Evolutionary conservation across 192 early-diverging fungal species (phyloP).

Genomic region (Gaertneriomyces semiglobifer): DNA sequence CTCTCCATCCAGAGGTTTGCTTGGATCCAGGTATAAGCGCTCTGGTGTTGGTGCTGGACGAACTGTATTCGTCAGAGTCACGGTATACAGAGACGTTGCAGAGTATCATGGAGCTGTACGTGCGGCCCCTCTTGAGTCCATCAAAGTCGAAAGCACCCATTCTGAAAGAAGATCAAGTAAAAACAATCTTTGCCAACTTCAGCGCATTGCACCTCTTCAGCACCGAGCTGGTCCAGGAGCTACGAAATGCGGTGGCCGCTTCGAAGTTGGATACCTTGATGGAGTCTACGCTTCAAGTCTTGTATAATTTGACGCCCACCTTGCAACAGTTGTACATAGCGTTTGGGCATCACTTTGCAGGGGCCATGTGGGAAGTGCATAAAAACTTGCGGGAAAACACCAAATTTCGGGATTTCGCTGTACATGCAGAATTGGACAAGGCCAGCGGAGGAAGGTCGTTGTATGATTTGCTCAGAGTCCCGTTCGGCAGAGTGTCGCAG

Average conservation of each 20-base stretch:
- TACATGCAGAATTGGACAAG: conserved; percentile 9
- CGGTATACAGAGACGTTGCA: conserved; percentile 23
- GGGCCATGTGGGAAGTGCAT: conserved; percentile 22
- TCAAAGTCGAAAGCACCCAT: not conserved
- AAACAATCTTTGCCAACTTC: conserved; percentile 22
- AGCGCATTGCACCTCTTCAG: conserved; percentile 26
- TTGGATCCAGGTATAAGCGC: not conserved
- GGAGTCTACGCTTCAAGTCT: not conserved
- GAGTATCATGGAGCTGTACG: conserved; percentile 26
- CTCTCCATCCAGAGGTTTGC: not conserved
- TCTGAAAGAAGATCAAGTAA: conserved; percentile 27
- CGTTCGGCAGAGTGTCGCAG: conserved; percentile 10
- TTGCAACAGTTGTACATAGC: conserved; percentile 22
- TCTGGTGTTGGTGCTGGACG: conserved; percentile 7
- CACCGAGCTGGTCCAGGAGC: conserved; percentile 6
- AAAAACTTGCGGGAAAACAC: conserved; percentile 13
- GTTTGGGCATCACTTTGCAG: conserved; percentile 17
- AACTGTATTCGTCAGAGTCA: conserved; percentile 22
- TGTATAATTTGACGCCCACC: conserved; percentile 6
- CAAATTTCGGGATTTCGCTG: conserved; percentile 29
- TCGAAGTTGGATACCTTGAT: conserved; percentile 1
- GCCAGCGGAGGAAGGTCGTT: conserved; percentile 19
- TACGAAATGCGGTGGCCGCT: conserved; percentile 3
- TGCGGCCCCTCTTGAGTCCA: conserved; percentile 20
- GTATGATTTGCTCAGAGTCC: conserved; percentile 22